Evolutionary conservation across 2,329 filamentous ascomycete genomes (phyloP), one percentile per base, ranked within the genome.

Genomic region (Reticulascus tulasneorum): DNA sequence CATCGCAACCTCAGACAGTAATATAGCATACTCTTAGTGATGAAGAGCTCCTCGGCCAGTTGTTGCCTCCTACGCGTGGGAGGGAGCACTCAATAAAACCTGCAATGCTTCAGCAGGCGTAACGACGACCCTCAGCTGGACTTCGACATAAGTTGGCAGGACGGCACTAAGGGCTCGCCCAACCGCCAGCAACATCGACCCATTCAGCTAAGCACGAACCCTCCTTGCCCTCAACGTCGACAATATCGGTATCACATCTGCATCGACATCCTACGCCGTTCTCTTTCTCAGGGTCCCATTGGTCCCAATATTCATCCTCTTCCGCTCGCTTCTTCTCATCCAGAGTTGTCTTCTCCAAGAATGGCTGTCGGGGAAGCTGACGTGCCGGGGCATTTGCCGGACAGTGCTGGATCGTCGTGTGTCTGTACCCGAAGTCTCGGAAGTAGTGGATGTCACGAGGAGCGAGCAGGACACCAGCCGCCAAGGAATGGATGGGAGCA

Each of bases 391-490:
- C 93, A 56, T 98, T 98, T 36, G 90, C 89, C 2, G 93, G 93
- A 55, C 93, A 98, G 63, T 98, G 93, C 65, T 97, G 91, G 56
- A 98, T 98, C 4, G 93, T 98, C 7, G 93, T 98, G 64, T 98
- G 93, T 55, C 93, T 80, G 67, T 98, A 98, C 37, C 93, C 93
- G 64, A 97, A 91, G 61, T 98, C 93, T 51, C 93, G 88, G 82
- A 98, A 98, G 68, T 98, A 98, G 65, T 98, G 93, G 42, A 98
- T 87, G 55, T 98, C 89, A 36, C 73, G 71, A 29, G 86, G 81
- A 3, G 79, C 75, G 21, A 98, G 75, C 12, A 98, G 80, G 22
- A 84, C 86, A 49, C 93, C 93, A 18, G 93, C 91, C 19, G 93
- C 93, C 33, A 98, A 84, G 23, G 93, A 98, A 67, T 98, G 93